Conservation (phyloP, 2,329 filamentous ascomycete species). For the Huntiella omanensis region DNA sequence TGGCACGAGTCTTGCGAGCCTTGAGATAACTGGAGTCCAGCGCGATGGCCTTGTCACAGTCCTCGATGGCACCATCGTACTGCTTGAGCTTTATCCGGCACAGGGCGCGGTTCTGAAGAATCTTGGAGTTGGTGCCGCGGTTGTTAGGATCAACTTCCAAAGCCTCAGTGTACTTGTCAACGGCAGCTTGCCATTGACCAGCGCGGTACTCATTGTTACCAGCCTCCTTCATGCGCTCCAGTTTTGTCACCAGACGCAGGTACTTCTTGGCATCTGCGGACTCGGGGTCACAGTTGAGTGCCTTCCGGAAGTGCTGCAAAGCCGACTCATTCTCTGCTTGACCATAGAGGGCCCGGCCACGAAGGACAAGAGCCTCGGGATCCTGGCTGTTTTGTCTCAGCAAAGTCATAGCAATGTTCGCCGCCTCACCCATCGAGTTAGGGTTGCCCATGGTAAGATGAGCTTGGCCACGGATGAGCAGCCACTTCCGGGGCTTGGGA, state of each 20-base stretch:
- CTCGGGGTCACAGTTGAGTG: conserved; percentile 78
- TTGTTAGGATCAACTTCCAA: conserved; percentile 73
- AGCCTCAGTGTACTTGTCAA: conserved; percentile 68
- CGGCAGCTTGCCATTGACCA: conserved; percentile 58
- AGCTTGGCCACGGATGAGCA: conserved; percentile 76
- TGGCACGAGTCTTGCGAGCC: conserved; percentile 84
- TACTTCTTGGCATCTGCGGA: conserved; percentile 77
- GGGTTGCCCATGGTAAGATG: conserved; percentile 81
- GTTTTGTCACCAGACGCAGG: conserved; percentile 73
- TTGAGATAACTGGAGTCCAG: conserved; percentile 76
- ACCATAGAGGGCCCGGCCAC: conserved; percentile 71
- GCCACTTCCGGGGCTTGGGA: conserved; percentile 77
- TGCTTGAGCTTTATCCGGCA: conserved; percentile 71
- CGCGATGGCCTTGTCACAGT: conserved; percentile 68
- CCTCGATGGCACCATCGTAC: conserved; percentile 60
- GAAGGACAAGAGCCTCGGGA: conserved; percentile 78
- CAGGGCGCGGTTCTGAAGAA: conserved; percentile 81
- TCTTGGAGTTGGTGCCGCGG: conserved; percentile 84
- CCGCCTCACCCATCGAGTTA: conserved; percentile 77
- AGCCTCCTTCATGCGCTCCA: conserved; percentile 84
- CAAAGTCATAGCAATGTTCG: conserved; percentile 78
- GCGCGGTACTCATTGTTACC: conserved; percentile 83
- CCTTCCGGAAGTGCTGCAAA: conserved; percentile 77
- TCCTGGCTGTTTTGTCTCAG: conserved; percentile 77
- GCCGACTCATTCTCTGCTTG: conserved; percentile 94